These are phyloP conservation scores for Aphanoascus verrucosus DNA, from an alignment of 2,329 filamentous ascomycete genomes.

Conservation along the genomic window DNA sequence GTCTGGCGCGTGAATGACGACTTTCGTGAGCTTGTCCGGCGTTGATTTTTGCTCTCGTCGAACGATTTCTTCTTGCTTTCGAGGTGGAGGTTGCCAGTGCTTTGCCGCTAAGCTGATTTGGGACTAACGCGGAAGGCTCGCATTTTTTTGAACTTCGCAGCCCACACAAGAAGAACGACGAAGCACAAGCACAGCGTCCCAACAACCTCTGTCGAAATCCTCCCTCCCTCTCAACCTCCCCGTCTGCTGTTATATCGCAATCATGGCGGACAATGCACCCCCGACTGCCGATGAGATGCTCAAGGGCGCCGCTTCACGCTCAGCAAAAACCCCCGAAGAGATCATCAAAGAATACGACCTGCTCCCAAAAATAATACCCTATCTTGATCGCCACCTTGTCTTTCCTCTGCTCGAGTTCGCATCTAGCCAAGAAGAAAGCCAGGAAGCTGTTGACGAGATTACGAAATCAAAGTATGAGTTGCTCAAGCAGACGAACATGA, in stretches of 20 bases:
- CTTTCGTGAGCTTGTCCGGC: not conserved
- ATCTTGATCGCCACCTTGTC: slow-evolving; percentile 91
- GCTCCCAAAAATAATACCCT: slow-evolving; percentile 75
- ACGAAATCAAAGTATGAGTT: slow-evolving; percentile 84
- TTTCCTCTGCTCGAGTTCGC: slow-evolving; percentile 94
- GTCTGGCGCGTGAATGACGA: not conserved
- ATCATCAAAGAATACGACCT: slow-evolving; percentile 65
- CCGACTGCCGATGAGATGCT: slow-evolving; percentile 41
- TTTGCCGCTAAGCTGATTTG: not conserved
- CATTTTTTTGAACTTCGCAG: slow-evolving; percentile 9
- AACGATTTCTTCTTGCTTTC: slow-evolving; percentile 7
- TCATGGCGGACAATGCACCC: slow-evolving; percentile 44
- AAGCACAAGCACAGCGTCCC: not conserved
- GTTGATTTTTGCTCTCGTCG: not conserved
- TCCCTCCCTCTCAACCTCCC: slow-evolving; percentile 10
- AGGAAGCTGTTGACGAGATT: slow-evolving; percentile 53
- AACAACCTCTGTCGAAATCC: not conserved
- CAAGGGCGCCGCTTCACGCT: slow-evolving; percentile 40
- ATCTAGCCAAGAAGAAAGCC: slow-evolving; percentile 65
- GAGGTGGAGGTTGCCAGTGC: not conserved
- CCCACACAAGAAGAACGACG: slow-evolving; percentile 9
- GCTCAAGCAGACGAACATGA: slow-evolving; percentile 97
- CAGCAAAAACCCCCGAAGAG: slow-evolving; percentile 36
- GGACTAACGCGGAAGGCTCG: slow-evolving; percentile 1
- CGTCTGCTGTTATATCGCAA: slow-evolving; percentile 17